Evolutionary conservation across 2,329 filamentous ascomycete genomes (phyloP).

Genomic region (Phialophora chinensis): DNA sequence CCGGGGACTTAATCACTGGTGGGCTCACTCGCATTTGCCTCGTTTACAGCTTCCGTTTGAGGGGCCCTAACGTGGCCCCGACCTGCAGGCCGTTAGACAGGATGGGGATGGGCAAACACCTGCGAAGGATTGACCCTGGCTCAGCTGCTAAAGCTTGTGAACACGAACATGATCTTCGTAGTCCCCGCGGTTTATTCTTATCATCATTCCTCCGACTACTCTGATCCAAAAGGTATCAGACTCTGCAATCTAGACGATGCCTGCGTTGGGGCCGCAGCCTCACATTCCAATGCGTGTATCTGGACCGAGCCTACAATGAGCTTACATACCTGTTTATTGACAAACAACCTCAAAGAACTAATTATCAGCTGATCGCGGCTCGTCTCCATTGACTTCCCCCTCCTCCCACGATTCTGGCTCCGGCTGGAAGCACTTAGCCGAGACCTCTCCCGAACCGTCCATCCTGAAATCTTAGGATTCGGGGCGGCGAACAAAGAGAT

Average conservation of each 20-base stretch:
- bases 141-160: background rate
- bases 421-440: constrained; percentile 26
- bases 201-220: constrained; percentile 2
- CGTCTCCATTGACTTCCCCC: background rate
- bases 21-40: constrained; percentile 9
- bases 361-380: background rate
- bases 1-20: background rate
- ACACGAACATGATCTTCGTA: constrained; percentile 14
- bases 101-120: background rate
- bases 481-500: constrained; percentile 22
- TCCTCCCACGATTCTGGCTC: background rate
- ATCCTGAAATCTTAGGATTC: background rate
- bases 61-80: background rate
- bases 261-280: constrained; percentile 14
- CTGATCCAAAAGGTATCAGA: background rate
- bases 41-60: constrained; percentile 9
- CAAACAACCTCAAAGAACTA: background rate
- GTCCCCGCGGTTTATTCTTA: constrained; percentile 9
- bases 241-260: constrained; percentile 15
- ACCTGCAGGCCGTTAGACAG: background rate
- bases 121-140: background rate
- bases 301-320: constrained; percentile 7
- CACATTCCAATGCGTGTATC: constrained; percentile 27
- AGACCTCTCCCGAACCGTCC: constrained; percentile 10
- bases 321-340: constrained; percentile 5